These are phyloP conservation scores for Epithele typhae DNA, from an alignment of 768 basidiomycete species.

Conservation along the genomic window DNA sequence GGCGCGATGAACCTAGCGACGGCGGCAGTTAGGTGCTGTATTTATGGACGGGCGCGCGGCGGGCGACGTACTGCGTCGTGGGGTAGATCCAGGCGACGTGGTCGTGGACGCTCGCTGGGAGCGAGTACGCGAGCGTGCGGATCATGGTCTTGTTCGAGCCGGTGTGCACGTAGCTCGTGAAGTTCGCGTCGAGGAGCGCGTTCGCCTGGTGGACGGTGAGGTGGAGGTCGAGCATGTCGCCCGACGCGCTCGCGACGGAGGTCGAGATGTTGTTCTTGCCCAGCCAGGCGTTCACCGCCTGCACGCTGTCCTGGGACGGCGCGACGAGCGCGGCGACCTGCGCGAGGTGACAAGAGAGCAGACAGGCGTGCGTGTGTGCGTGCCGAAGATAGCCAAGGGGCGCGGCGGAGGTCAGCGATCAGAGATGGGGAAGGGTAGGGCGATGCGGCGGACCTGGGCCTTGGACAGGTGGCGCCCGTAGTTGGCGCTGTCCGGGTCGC, in stretches of 20 bases:
- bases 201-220: slow-evolving; percentile 21
- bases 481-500: slow-evolving; percentile 32
- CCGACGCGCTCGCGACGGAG: background rate
- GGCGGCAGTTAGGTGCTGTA: too few species aligned
- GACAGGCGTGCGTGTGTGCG: too few species aligned
- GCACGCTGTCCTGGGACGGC: background rate
- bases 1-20: too few species aligned
- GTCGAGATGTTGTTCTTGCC: background rate
- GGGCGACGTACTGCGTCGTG: slow-evolving; percentile 23
- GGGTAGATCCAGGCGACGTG: slow-evolving; percentile 31
- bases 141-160: slow-evolving; percentile 25
- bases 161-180: slow-evolving; percentile 26
- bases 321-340: background rate
- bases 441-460: slow-evolving; percentile 3
- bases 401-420: too few species aligned
- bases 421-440: too few species aligned
- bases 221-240: slow-evolving; percentile 30
- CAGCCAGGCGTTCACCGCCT: slow-evolving; percentile 10
- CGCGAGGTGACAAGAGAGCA: too few species aligned
- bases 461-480: slow-evolving; percentile 15
- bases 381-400: too few species aligned
- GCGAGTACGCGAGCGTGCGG: slow-evolving; percentile 34
- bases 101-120: slow-evolving; percentile 27
- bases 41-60: too few species aligned
- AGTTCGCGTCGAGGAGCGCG: slow-evolving; percentile 1